Conservation (phyloP, 1,284 basidiomycete genomes). For the Porogramme epimiltina region DNA sequence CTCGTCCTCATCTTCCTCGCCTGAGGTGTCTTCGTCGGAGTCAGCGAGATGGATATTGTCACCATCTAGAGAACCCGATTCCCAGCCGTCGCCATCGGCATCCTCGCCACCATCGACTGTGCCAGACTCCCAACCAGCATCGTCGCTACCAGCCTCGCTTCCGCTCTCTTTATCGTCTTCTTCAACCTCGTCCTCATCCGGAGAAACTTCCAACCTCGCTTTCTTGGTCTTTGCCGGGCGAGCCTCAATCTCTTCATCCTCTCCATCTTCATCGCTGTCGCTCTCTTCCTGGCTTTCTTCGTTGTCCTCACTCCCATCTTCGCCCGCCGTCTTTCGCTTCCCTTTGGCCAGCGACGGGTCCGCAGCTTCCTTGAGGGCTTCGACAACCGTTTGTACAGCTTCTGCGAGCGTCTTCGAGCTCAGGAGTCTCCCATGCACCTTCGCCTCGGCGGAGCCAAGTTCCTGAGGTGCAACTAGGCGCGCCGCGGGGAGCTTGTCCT, state of each 20-base stretch:
- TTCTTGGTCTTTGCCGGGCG: slow-evolving; percentile 36
- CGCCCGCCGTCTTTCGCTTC: slow-evolving; percentile 24
- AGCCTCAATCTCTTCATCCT: slow-evolving; percentile 38
- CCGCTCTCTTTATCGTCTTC: slow-evolving; percentile 27
- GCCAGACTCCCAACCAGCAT: slow-evolving; percentile 46
- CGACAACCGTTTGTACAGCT: slow-evolving; percentile 56
- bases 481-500: slow-evolving; percentile 41
- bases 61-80: slow-evolving; percentile 36
- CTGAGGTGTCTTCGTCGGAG: slow-evolving; percentile 18
- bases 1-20: slow-evolving; percentile 28
- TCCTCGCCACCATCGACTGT: slow-evolving; percentile 33
- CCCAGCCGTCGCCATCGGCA: slow-evolving; percentile 26
- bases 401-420: slow-evolving; percentile 77
- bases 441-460: slow-evolving; percentile 51
- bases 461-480: slow-evolving; percentile 30
- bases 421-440: slow-evolving; percentile 73
- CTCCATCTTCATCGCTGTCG: slow-evolving; percentile 24
- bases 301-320: slow-evolving; percentile 27
- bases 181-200: slow-evolving; percentile 8
- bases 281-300: slow-evolving; percentile 25
- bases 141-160: slow-evolving; percentile 33
- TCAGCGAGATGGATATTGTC: slow-evolving; percentile 11
- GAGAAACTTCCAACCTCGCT: not conserved
- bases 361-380: slow-evolving; percentile 48
- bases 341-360: slow-evolving; percentile 36